Evolutionary conservation across 2,329 filamentous ascomycete species (phyloP), one percentile per base, ranked within the genome.

Genomic region (Helotiales sp.): DNA sequence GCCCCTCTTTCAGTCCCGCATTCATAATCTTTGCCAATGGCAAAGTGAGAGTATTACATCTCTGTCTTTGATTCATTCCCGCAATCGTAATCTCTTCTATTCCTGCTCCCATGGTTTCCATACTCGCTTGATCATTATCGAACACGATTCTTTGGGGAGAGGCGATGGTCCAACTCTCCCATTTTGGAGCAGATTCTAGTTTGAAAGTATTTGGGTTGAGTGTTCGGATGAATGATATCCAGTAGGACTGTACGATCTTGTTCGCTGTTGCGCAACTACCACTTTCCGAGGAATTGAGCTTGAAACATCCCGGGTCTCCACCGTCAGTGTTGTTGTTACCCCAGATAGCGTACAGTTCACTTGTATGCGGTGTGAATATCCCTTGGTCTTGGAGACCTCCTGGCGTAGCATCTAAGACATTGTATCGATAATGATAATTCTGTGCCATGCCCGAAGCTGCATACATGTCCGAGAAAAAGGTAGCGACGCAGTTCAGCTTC

Each of bases 371-470:
- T 55, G 74, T 73, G 68, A 75, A 78, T 27, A 73, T 67, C 15
- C 71, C 69, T 57, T 77, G 76, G 59, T 79, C 77, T 4, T 48
- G 48, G 10, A 48, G 48, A 12, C 46, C 54, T 17, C 54, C 54
- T 12, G 54, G 48, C 22, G 38, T 52, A n/a, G 38, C 34, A 38
- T 59, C 57, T 2, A 55, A 42, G 6, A 59, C 48, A 24, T 59
- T 59, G 55, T 80, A 80, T 2, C 77, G 75, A 67, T 79, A 80
- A 57, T 75, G 77, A 63, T 75, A 80, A 5, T 62, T 60, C 1
- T 74, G 62, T 52, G 72, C 76, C 1, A 77, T 63, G 61, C 78
- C 74, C 10, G 72, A 73, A 67, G 77, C 74, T 1, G 76, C 75
- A 48, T 77, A 73, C 73, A 80, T 79, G 44, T 77, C 74, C 15